These are phyloP conservation scores for Naganishia sp. DNA, from an alignment of 1,284 basidiomycete species.

Conservation along the genomic window DNA sequence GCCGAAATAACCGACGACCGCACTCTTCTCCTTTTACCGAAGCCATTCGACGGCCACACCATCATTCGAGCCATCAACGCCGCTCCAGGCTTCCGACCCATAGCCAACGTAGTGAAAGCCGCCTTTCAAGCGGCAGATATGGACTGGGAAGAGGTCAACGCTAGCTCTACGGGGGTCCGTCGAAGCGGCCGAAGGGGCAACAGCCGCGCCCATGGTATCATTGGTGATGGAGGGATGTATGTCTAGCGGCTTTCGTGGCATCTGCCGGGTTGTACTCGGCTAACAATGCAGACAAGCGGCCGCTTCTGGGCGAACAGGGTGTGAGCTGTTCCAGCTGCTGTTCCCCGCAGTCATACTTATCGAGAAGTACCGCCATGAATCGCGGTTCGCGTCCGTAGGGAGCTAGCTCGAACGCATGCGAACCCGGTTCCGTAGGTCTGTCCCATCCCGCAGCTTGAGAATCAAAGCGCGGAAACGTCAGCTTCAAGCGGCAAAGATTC, in stretches of 20 bases:
- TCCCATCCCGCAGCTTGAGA: too few species aligned
- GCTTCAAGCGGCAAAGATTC: too few species aligned
- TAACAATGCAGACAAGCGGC: too few species aligned
- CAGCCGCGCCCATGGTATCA: constrained; percentile 6
- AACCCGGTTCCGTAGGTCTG: too few species aligned
- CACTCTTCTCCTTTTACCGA: constrained; percentile 6
- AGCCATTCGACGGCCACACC: constrained; percentile 12
- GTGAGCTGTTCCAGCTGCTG: too few species aligned
- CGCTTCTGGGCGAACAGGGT: too few species aligned
- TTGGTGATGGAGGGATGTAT: constrained; percentile 26
- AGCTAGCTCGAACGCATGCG: too few species aligned
- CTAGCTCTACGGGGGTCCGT: not conserved
- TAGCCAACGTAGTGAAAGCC: not conserved
- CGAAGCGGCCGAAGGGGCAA: not conserved
- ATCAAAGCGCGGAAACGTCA: too few species aligned
- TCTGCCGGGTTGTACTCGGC: too few species aligned
- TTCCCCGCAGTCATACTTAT: too few species aligned
- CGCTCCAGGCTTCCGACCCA: not conserved
- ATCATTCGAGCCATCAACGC: constrained; percentile 9
- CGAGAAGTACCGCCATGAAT: too few species aligned
- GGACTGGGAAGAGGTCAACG: constrained; percentile 15
- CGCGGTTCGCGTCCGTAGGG: too few species aligned
- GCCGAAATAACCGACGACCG: not conserved
- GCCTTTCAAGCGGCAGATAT: not conserved
- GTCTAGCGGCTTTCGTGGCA: constrained; percentile 1